Base-by-base conservation (phyloP, 495 filamentous ascomycete species). In the Thermochaetoides thermophila region DNA sequence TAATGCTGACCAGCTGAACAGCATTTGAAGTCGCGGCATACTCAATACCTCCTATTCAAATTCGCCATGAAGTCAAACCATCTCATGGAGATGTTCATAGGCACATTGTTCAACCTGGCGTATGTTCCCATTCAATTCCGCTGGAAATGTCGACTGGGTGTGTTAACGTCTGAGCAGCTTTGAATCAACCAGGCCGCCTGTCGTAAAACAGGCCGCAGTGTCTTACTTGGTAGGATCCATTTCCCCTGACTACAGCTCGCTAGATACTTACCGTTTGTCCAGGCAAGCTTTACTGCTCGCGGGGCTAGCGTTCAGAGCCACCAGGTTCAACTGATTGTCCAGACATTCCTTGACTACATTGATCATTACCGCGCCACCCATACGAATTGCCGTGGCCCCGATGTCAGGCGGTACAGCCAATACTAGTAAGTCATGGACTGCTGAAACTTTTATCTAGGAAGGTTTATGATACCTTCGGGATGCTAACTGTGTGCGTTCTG, bases 281-380 rank as follows among this genome's bases (percentile, higher is more conserved):
- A 37, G 34, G 46, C 84, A 18, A 89, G 82, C 44, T 96, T 94
- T 46, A 79, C 94, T 20, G 81, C 89, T 2, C 71, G 89, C 23
- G 91, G 84, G 4, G 76, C 79, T 8, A 75, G 81, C 39, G 75
- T 96, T 14, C 68, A 76, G 6, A 60, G 74, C n/a, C 62, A 74
- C 29, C 68, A 80, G 2, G 80, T 94, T 21, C 71, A 77, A 21
- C 69, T 78, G 22, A 77, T 89, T 16, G 85, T 86, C 43, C 68
- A 75, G 34, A 62, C 84, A 3, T 69, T 96, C 13, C 68, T 80
- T 24, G 64, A 63, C 23, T 74, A 89, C 42, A 68, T 95, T 19
- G 71, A 81, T 33, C 58, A 66, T 20, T 71, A 27, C 40, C 55
- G 17, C 53, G 71, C 17, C 72, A 79, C 46, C 73, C 48, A 91